Evolutionary conservation across 1,139 yeast species (phyloP).

Genomic region (Hansenula lynferdii): DNA sequence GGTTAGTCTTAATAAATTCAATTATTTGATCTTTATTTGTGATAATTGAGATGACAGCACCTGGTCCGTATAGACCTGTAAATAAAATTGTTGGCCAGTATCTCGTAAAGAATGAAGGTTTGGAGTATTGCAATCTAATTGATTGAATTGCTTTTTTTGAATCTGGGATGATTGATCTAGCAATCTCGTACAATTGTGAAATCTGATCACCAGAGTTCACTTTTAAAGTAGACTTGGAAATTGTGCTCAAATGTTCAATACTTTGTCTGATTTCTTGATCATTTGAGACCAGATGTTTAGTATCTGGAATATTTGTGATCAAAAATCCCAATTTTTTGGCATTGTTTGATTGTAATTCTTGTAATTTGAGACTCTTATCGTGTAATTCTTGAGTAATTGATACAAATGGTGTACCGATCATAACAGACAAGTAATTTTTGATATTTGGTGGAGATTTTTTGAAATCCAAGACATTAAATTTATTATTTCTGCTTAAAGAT

Average conservation of each 20-base stretch:
- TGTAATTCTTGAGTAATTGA: conserved; percentile 27
- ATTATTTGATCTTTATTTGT: conserved; percentile 47
- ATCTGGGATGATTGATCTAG: conserved; percentile 6
- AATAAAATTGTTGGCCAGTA: conserved; percentile 62
- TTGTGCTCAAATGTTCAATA: neutral
- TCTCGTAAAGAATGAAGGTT: conserved; percentile 48
- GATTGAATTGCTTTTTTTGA: conserved; percentile 1
- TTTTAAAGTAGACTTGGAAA: too few species aligned
- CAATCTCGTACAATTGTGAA: conserved; percentile 8
- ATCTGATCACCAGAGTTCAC: conserved; percentile 1
- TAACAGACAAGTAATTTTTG: conserved; percentile 20
- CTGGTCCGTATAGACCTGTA: conserved; percentile 45
- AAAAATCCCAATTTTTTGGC: conserved; percentile 32
- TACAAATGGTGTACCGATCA: conserved; percentile 31
- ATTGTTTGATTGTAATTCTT: conserved; percentile 22
- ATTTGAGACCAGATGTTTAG: conserved; percentile 1
- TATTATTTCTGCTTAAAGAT: conserved; percentile 9
- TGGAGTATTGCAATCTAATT: conserved; percentile 21
- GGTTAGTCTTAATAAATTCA: conserved; percentile 52
- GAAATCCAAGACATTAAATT: conserved; percentile 3
- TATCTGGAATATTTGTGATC: conserved; percentile 26
- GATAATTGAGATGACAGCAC: conserved; percentile 37
- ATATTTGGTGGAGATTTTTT: conserved; percentile 2
- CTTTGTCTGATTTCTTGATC: conserved; percentile 4
- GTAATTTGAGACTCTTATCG: conserved; percentile 20